These are phyloP conservation scores for Geoglossum cookeanum DNA, from an alignment of 2,329 filamentous ascomycete genomes.

Conservation along the genomic window DNA sequence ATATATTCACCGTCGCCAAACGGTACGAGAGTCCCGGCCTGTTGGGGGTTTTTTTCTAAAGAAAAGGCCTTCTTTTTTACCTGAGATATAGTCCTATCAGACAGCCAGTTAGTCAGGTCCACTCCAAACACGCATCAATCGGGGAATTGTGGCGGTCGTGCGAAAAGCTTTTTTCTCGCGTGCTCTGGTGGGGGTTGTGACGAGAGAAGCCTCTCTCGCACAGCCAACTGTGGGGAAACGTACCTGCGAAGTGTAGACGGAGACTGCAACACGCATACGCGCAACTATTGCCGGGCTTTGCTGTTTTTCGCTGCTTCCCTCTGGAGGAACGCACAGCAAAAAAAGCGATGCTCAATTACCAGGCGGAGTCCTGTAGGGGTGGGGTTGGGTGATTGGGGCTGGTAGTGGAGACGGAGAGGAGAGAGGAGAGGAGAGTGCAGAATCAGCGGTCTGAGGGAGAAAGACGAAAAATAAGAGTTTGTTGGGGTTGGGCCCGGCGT, in stretches of 20 bases:
- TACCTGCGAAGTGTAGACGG: constrained; percentile 34
- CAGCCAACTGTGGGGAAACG: constrained; percentile 11
- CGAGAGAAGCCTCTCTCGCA: constrained; percentile 11
- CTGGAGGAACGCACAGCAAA: neutral
- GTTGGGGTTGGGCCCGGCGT: no score
- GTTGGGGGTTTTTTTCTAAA: constrained; percentile 8
- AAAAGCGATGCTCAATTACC: neutral
- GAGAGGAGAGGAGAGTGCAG: neutral
- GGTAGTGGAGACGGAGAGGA: neutral
- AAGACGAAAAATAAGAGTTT: no score
- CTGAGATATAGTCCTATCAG: constrained; percentile 43
- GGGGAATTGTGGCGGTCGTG: neutral
- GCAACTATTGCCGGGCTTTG: constrained; percentile 5
- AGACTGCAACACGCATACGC: constrained; percentile 29
- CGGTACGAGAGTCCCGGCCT: no score
- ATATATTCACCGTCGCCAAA: constrained; percentile 1
- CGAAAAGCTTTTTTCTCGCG: neutral
- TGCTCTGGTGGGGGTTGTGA: constrained; percentile 12
- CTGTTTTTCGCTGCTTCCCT: neutral
- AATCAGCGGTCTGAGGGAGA: no score
- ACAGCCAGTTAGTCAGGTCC: constrained; percentile 17
- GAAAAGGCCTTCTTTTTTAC: constrained; percentile 18
- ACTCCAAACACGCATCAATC: constrained; percentile 5
- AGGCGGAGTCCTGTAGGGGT: neutral
- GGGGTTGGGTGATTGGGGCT: neutral